Conservation (phyloP, 1,284 basidiomycete species). For the Ustilago vetiveriae region DNA sequence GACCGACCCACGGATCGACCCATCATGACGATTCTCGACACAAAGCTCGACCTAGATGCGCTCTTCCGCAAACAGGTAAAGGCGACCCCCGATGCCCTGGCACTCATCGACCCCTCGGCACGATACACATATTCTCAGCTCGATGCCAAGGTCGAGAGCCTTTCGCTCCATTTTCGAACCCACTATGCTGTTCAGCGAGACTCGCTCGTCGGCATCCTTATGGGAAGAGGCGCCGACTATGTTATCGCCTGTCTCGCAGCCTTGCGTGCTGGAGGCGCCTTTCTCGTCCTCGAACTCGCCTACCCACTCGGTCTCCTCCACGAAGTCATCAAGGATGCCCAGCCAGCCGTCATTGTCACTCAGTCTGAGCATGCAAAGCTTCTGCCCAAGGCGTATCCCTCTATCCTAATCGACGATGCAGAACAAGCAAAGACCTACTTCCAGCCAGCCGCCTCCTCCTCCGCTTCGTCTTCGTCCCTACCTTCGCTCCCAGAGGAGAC, state of each 20-base stretch:
- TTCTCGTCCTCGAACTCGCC: conserved; percentile 66
- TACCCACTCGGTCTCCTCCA: conserved; percentile 60
- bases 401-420: conserved; percentile 34
- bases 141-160: conserved; percentile 45
- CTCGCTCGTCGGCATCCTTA: conserved; percentile 61
- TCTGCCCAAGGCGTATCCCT: conserved; percentile 33
- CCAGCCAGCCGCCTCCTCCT: neutral
- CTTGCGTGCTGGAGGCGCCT: conserved; percentile 65
- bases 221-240: conserved; percentile 62
- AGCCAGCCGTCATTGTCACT: conserved; percentile 62
- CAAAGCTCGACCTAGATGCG: conserved; percentile 42
- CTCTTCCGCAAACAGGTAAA: conserved; percentile 52
- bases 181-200: conserved; percentile 54
- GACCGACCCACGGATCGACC: conserved; percentile 1
- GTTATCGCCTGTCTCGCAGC: conserved; percentile 64
- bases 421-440: conserved; percentile 15
- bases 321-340: conserved; percentile 64
- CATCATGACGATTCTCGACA: conserved; percentile 48
- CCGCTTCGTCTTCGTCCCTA: conserved; percentile 6
- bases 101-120: conserved; percentile 39
- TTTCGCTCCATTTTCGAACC: conserved; percentile 49
- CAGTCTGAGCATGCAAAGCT: conserved; percentile 54
- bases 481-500: conserved; percentile 36
- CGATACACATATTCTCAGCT: conserved; percentile 62
- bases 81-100: conserved; percentile 44